Base-by-base conservation (phyloP, 2,329 filamentous ascomycete species). In the Fonsecaea monophora region DNA sequence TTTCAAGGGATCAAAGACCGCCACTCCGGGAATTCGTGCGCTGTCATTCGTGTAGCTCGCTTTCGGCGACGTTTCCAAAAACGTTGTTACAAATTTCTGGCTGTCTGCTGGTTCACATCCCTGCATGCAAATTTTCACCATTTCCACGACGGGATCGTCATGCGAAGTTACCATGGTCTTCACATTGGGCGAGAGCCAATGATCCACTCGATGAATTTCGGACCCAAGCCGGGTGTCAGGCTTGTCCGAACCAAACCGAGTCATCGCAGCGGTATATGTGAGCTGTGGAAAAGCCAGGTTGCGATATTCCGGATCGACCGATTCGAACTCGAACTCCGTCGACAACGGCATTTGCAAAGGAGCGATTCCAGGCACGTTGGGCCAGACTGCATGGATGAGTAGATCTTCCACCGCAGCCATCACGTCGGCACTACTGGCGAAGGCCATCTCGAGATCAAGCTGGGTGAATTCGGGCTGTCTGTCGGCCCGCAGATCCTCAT, bases 381-480 rank as follows among this genome's bases (percentile, higher is more conserved):
- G 68, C 69, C 66, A 70, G 9, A 72, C 53, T n/a, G 60, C 62
- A 13, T 65, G 54, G n/a, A 70, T 45, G 42, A 73, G 30, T 9
- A 73, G 53, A 1, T 74, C 74, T 70, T 82, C 80, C 9, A 88
- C 80, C 1, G 78, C 78, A 9, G 75, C 73, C 87, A 92, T 94
- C 8, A 96, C 90, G 70, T 90, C 85, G 56, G 87, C 78, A 6
- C 90, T 90, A 5, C 82, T 87, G 0, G 90, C 89, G 79, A 97
- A 99, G 0, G 91, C 87, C 90, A 96, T 95, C 77, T 99, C 95
- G 73, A 99, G 79, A 85, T 99, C 95, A 60, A 97, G 85, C 88
- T 96, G 93, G 0, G 95, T 97, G 75, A 99, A 99, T 76, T 99
- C 95, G 0, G 95, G 96, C 75, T 99, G 95, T 48, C 95, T 85